These are phyloP conservation scores for Clitoria ternatea DNA, from an alignment of 306 rosid species.

Conservation along the genomic window DNA sequence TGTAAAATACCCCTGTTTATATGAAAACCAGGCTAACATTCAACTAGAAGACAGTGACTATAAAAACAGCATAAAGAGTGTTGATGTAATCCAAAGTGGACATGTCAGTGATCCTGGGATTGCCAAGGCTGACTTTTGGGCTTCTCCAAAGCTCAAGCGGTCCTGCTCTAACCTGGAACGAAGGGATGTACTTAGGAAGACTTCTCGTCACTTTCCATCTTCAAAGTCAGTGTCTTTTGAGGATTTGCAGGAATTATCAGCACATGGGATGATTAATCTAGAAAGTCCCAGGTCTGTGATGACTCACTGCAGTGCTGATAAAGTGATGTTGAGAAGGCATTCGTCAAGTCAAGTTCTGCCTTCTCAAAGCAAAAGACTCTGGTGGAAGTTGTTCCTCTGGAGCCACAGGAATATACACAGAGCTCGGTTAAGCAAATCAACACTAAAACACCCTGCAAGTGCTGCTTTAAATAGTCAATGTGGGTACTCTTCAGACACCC, in stretches of 20 bases:
- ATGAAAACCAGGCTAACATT: conserved; percentile 24
- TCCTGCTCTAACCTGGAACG: conserved; percentile 92
- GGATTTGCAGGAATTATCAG: conserved; percentile 53
- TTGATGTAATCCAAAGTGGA: conserved; percentile 50
- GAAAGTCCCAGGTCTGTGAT: conserved; percentile 65
- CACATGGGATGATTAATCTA: conserved; percentile 36
- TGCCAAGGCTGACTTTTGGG: conserved; percentile 52
- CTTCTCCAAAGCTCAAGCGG: conserved; percentile 60
- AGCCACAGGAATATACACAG: conserved; percentile 85
- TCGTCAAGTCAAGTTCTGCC: conserved; percentile 98
- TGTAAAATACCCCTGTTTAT: conserved; percentile 18
- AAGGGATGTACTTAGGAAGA: conserved; percentile 43
- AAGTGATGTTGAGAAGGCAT: conserved; percentile 76
- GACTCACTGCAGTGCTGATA: conserved; percentile 79
- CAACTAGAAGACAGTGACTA: conserved; percentile 31
- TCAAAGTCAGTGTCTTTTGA: conserved; percentile 49
- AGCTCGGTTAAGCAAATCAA: conserved; percentile 32
- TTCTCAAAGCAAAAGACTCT: conserved; percentile 71
- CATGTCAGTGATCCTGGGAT: conserved; percentile 91
- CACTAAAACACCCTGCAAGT: conserved; percentile 24
- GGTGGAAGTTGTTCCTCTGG: conserved; percentile 99
- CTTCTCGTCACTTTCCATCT: conserved; percentile 40
- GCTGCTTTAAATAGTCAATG: conserved; percentile 47
- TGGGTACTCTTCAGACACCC: conserved; percentile 83
- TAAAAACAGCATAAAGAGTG: conserved; percentile 27